These are phyloP conservation scores for Cupressus sempervirens DNA, from an alignment of 75 land plant genomes.

Conservation along the genomic window DNA sequence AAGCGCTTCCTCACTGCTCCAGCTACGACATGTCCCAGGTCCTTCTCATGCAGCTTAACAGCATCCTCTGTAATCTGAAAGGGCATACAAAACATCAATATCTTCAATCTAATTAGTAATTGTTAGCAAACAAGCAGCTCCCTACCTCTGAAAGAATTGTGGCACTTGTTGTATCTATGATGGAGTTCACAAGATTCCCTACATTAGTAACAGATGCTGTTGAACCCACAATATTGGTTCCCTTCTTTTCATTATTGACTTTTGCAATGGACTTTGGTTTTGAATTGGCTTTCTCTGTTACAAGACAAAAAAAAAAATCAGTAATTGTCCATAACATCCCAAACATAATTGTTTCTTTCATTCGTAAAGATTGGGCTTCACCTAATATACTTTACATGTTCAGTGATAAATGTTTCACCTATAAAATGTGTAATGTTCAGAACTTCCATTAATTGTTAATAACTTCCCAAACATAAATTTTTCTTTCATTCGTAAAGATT, in stretches of 20 bases:
- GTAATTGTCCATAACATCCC: not conserved
- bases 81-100: not conserved
- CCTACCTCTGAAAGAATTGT: conserved; percentile 45
- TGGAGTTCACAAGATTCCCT: conserved; percentile 35
- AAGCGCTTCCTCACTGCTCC: conserved; percentile 31
- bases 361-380: not conserved
- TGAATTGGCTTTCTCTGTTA: not conserved
- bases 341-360: not conserved
- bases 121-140: not conserved
- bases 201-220: conserved; percentile 26
- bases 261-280: not conserved
- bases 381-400: not conserved
- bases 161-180: conserved; percentile 40
- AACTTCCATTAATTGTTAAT: not conserved
- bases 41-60: conserved; percentile 20
- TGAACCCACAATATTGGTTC: not conserved
- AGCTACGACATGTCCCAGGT: conserved; percentile 32
- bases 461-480: not conserved
- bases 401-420: not conserved
- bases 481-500: not conserved
- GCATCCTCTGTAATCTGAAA: conserved; percentile 35
- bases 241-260: not conserved
- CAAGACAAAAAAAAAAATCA: not conserved
- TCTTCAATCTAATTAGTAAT: conserved; percentile 1
- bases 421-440: not conserved